Conservation (phyloP, 1,284 basidiomycete species). For the Malassezia furfur region DNA sequence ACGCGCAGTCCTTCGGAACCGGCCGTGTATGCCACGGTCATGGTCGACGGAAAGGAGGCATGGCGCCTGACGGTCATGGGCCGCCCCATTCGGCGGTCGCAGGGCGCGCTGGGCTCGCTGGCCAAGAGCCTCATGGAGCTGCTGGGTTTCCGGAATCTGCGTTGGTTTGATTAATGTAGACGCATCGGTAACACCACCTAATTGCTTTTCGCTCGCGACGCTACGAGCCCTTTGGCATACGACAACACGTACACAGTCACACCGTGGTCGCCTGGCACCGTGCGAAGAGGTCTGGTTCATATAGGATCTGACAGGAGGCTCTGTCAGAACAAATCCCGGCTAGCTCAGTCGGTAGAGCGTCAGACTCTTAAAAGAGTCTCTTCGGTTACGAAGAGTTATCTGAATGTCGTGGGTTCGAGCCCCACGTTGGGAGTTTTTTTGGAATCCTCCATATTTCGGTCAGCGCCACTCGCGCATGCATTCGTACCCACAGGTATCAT, state of each 20-base stretch:
- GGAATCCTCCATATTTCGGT: no score
- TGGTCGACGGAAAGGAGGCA: conserved; percentile 59
- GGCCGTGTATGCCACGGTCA: conserved; percentile 50
- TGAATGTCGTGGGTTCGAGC: conserved; percentile 47
- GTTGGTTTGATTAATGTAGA: conserved; percentile 22
- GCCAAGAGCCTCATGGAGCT: conserved; percentile 44
- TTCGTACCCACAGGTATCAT: not conserved
- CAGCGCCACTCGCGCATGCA: no score
- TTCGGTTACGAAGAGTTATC: conserved; percentile 23
- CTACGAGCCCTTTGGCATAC: no score
- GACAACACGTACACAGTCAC: no score
- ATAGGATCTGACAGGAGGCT: no score
- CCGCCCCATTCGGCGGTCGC: conserved; percentile 33
- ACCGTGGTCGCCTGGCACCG: no score
- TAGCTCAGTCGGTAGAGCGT: conserved; percentile 50
- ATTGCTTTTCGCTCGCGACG: no score
- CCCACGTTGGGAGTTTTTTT: conserved; percentile 43
- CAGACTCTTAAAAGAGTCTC: conserved; percentile 41
- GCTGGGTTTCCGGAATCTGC: conserved; percentile 33
- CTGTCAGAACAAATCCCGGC: conserved; percentile 30
- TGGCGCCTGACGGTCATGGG: conserved; percentile 53
- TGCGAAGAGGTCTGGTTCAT: no score
- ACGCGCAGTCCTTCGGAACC: conserved; percentile 57
- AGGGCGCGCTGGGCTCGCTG: conserved; percentile 34
- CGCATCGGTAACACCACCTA: no score